Evolutionary conservation across 768 basidiomycete genomes (phyloP).

Genomic region (Lentinula boryana): DNA sequence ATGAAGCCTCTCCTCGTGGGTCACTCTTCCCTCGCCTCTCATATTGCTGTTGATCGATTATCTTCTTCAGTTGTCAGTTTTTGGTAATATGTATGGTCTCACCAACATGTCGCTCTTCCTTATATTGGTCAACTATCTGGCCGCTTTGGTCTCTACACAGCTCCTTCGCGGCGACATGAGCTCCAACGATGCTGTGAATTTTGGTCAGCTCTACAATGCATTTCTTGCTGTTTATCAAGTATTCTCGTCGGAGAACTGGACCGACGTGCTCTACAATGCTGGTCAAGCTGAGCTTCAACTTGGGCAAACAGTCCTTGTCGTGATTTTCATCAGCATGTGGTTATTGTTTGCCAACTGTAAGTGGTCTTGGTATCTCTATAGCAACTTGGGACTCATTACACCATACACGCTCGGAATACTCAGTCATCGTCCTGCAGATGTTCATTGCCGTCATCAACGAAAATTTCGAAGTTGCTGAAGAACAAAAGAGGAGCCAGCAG

Average conservation of each 20-base stretch:
- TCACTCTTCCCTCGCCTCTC: slow-evolving; percentile 9
- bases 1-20: slow-evolving; percentile 85
- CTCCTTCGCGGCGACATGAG: slow-evolving; percentile 79
- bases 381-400: background rate
- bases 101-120: slow-evolving; percentile 91
- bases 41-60: background rate
- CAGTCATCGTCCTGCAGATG: slow-evolving; percentile 90
- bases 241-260: slow-evolving; percentile 94
- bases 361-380: slow-evolving; percentile 22
- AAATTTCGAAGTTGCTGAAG: slow-evolving; percentile 91
- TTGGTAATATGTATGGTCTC: slow-evolving; percentile 88
- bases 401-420: background rate
- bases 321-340: slow-evolving; percentile 77
- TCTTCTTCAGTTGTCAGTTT: slow-evolving; percentile 66
- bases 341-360: slow-evolving; percentile 87
- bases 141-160: slow-evolving; percentile 78
- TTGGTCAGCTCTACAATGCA: slow-evolving; percentile 75
- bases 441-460: slow-evolving; percentile 98
- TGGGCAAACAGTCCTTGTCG: slow-evolving; percentile 64
- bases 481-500: slow-evolving; percentile 80
- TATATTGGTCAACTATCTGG: slow-evolving; percentile 79
- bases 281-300: slow-evolving; percentile 54
- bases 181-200: slow-evolving; percentile 53
- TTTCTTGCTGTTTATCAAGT: slow-evolving; percentile 87
- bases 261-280: slow-evolving; percentile 61